Conservation (phyloP, 352 stramenopile species). For the Globisporangium spiculum region DNA sequence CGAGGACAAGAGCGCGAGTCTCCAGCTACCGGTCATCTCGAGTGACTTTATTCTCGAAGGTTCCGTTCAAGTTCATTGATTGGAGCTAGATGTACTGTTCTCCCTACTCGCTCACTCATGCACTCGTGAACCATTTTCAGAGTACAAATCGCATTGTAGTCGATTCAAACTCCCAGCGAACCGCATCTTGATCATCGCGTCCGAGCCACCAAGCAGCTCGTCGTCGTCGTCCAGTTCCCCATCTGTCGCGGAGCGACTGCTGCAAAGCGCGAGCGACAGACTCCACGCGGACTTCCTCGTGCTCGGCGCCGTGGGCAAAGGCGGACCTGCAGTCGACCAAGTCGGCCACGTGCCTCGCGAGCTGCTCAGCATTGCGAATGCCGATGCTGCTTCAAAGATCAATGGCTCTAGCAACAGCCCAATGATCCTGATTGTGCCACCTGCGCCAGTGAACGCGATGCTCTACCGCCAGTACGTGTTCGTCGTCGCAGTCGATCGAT, state of each 20-base stretch:
- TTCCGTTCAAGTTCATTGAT: conserved; percentile 2
- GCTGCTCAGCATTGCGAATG: conserved; percentile 20
- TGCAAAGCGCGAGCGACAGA: conserved; percentile 21
- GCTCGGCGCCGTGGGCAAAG: conserved; percentile 57
- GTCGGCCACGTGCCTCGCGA: conserved; percentile 56
- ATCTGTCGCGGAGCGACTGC: conserved; percentile 32
- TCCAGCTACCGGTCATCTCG: conserved; percentile 58
- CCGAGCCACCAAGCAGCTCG: conserved; percentile 19
- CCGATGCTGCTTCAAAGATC: background rate
- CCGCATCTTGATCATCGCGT: conserved; percentile 30
- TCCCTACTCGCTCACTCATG: background rate
- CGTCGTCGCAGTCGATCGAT: conserved; percentile 53
- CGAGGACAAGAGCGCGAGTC: conserved; percentile 38
- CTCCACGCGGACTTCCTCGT: conserved; percentile 44
- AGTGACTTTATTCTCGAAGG: conserved; percentile 56
- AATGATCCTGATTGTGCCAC: conserved; percentile 38
- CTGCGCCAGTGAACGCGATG: conserved; percentile 45
- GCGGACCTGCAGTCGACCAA: conserved; percentile 51
- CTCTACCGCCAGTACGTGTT: conserved; percentile 42
- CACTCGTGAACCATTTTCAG: conserved; percentile 15
- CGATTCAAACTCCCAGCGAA: conserved; percentile 40
- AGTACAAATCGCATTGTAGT: conserved; percentile 49
- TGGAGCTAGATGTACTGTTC: background rate
- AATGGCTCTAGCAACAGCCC: conserved; percentile 11
- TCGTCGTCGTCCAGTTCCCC: background rate